These are phyloP conservation scores for Aureococcus anophagefferens DNA, from an alignment of 108 stramenopile genomes.

Conservation along the genomic window DNA sequence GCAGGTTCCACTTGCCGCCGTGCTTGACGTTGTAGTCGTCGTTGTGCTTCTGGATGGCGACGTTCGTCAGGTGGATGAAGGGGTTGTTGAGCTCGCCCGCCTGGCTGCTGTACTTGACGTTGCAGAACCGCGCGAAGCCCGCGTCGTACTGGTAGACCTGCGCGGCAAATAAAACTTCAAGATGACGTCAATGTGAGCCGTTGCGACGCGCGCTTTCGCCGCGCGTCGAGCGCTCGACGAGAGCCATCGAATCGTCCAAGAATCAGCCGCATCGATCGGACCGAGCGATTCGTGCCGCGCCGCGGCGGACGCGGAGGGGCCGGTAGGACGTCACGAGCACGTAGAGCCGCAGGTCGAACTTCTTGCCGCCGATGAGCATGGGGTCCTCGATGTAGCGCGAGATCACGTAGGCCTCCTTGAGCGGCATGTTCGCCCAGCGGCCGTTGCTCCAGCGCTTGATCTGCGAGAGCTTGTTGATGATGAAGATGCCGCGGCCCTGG, in stretches of 20 bases:
- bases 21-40: conserved; percentile 52
- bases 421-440: conserved; percentile 32
- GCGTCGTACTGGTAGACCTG: conserved; percentile 43
- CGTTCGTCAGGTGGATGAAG: conserved; percentile 53
- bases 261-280: too few relatives aligned
- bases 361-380: conserved; percentile 60
- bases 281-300: too few relatives aligned
- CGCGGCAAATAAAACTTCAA: too few relatives aligned
- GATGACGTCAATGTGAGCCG: too few relatives aligned
- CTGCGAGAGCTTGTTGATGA: conserved; percentile 43
- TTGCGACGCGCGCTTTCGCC: too few relatives aligned
- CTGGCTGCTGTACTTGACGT: conserved; percentile 43
- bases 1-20: conserved; percentile 58
- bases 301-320: conserved; percentile 34
- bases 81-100: conserved; percentile 42
- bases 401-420: conserved; percentile 42
- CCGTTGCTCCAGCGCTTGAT: conserved; percentile 27
- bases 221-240: too few relatives aligned
- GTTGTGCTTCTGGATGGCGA: conserved; percentile 55
- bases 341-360: conserved; percentile 67
- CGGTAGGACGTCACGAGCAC: conserved; percentile 49
- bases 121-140: conserved; percentile 62
- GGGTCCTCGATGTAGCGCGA: conserved; percentile 69
- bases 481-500: conserved; percentile 52
- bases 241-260: too few relatives aligned